phyloP scores from a whole-genome alignment of 345 rosid genomes.

The Ailanthus altissimus region DNA sequence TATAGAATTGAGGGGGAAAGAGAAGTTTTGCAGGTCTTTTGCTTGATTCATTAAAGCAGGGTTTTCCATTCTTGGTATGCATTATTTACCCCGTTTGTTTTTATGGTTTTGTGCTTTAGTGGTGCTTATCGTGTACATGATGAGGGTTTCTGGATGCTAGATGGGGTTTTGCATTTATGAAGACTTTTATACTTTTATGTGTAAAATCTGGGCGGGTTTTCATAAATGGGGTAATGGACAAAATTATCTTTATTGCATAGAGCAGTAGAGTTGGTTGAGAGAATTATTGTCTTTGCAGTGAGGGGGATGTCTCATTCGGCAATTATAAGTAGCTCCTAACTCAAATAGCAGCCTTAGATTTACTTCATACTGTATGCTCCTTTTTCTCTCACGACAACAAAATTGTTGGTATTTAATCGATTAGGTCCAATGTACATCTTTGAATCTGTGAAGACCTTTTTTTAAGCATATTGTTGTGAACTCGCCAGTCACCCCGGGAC shows the following conservation, averaged over 20 bases:
- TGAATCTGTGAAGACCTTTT: neutral
- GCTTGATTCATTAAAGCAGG: conserved; percentile 9
- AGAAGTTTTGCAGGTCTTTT: conserved; percentile 22
- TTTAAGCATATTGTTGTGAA: too few species aligned
- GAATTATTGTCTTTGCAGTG: conserved; percentile 39
- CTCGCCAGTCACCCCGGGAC: too few species aligned
- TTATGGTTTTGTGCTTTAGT: neutral
- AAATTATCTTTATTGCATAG: conserved; percentile 25
- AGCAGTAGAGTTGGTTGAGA: conserved; percentile 19
- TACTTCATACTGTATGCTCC: neutral
- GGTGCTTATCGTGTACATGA: neutral
- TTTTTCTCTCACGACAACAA: neutral
- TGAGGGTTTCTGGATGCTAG: neutral
- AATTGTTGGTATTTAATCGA: neutral
- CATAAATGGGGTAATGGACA: conserved; percentile 27
- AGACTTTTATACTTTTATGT: neutral
- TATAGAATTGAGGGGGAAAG: conserved; percentile 57
- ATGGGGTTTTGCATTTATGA: neutral
- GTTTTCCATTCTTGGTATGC: conserved; percentile 32
- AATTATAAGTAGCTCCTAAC: neutral
- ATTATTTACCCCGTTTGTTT: conserved; percentile 1
- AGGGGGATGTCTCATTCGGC: conserved; percentile 22
- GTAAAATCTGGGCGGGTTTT: conserved; percentile 19
- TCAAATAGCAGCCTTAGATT: neutral
- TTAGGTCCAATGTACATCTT: neutral